Percentiles rank a stretch among this genome's conserved stretches.
Evolutionary conservation across 441 rosid species (phyloP).

Genomic region (Populus hybrid): DNA sequence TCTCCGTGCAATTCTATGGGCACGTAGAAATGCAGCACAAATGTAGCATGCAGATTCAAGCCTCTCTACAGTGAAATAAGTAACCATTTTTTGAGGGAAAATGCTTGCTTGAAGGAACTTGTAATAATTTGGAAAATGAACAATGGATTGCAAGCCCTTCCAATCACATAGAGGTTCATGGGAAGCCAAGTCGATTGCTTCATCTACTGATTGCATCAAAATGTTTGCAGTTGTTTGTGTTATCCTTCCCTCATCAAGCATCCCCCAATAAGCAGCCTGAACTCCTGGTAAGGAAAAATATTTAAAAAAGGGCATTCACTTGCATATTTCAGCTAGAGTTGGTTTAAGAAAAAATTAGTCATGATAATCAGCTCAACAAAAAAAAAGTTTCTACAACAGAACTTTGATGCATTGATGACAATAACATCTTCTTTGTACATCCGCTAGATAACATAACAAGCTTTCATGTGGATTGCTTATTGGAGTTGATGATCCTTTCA

Average conservation of each 20-base stretch:
- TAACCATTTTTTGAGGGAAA: constrained; percentile 62
- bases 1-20: constrained; percentile 70
- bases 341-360: background rate
- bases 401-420: background rate
- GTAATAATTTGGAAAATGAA: constrained; percentile 70
- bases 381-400: background rate
- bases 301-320: background rate
- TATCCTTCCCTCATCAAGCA: constrained; percentile 96
- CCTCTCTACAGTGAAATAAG: constrained; percentile 71
- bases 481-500: background rate
- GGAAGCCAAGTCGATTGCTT: constrained; percentile 70
- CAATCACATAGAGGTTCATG: constrained; percentile 75
- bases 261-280: constrained; percentile 93
- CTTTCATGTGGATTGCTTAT: background rate
- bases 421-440: background rate
- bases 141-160: constrained; percentile 67
- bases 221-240: constrained; percentile 58
- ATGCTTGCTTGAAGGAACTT: constrained; percentile 60
- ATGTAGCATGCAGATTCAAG: constrained; percentile 83
- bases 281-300: constrained; percentile 52
- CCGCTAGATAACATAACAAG: background rate
- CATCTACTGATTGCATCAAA: constrained; percentile 88
- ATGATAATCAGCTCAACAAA: background rate
- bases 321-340: background rate
- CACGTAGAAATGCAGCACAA: constrained; percentile 95